Evolutionary conservation across 805 yeast genomes (phyloP).

Genomic region (Yamadazyma phyllophila): DNA sequence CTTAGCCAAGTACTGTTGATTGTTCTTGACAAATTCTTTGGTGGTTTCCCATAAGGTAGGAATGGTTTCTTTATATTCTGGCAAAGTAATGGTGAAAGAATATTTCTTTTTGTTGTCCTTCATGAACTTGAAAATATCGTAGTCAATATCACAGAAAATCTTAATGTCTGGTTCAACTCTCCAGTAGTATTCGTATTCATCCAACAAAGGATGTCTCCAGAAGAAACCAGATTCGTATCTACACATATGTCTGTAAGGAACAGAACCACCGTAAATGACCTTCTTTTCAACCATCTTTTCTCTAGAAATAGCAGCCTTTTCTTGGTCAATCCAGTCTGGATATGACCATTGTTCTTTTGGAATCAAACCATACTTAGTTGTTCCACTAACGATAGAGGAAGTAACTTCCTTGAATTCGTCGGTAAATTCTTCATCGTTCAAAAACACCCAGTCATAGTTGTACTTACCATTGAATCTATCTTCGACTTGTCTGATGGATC

Average conservation of each 20-base stretch:
- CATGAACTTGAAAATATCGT: conserved; percentile 84
- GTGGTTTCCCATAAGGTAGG: conserved; percentile 80
- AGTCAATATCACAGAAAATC: conserved; percentile 78
- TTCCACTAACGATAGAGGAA: conserved; percentile 68
- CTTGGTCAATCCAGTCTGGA: conserved; percentile 81
- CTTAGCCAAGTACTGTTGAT: conserved; percentile 60
- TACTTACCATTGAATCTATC: conserved; percentile 82
- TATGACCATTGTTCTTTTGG: conserved; percentile 84
- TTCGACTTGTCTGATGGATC: conserved; percentile 74
- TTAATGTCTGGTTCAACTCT: conserved; percentile 87
- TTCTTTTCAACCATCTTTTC: conserved; percentile 51
- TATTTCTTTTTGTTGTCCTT: conserved; percentile 74
- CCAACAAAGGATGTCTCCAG: conserved; percentile 70
- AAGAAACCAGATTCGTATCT: conserved; percentile 89
- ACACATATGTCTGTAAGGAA: conserved; percentile 89
- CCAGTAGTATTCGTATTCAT: conserved; percentile 88
- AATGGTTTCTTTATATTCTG: conserved; percentile 82
- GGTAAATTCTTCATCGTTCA: conserved; percentile 81
- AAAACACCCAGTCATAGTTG: conserved; percentile 92
- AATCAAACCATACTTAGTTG: conserved; percentile 71
- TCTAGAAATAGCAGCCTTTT: conserved; percentile 65
- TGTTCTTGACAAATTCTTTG: conserved; percentile 59
- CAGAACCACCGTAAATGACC: conserved; percentile 72
- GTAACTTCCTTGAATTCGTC: conserved; percentile 77
- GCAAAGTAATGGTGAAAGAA: conserved; percentile 80